Conservation (phyloP, 1,284 basidiomycete species). For the Ganoderma resinaceum region DNA sequence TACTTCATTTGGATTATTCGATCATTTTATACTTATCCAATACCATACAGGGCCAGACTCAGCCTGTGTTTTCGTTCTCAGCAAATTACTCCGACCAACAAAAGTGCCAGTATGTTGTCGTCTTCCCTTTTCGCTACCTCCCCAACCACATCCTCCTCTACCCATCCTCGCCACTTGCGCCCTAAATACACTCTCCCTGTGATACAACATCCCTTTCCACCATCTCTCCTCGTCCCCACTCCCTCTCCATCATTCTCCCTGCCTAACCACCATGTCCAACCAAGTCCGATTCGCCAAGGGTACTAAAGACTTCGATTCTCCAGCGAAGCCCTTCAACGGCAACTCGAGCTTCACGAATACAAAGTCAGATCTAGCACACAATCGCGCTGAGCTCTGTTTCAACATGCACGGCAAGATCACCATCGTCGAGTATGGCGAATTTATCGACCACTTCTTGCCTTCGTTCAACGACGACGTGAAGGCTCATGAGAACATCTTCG, state of each 20-base stretch:
- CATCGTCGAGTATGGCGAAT: not conserved
- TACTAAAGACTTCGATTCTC: not conserved
- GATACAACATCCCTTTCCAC: too few relatives aligned
- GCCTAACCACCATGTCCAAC: not conserved
- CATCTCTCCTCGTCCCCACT: not conserved
- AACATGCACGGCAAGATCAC: conserved; percentile 12
- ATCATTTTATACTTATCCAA: too few relatives aligned
- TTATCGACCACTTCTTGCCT: not conserved
- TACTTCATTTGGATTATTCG: not conserved
- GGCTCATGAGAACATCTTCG: not conserved
- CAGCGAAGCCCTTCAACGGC: not conserved
- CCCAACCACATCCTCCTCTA: not conserved
- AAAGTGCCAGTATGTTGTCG: not conserved
- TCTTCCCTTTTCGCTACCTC: not conserved
- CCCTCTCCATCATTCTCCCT: not conserved
- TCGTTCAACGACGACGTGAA: not conserved
- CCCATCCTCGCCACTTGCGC: not conserved
- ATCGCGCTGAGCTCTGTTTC: conserved; percentile 1
- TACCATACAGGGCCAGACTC: not conserved
- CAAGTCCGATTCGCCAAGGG: not conserved
- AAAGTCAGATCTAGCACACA: not conserved
- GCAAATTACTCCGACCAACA: not conserved
- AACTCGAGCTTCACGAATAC: not conserved
- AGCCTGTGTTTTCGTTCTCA: not conserved
- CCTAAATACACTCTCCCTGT: not conserved